Percentiles rank a stretch among this genome's conserved stretches.
These are phyloP conservation scores for Penicillium sp. DNA, from an alignment of 2,329 filamentous ascomycete genomes.

Conservation along the genomic window DNA sequence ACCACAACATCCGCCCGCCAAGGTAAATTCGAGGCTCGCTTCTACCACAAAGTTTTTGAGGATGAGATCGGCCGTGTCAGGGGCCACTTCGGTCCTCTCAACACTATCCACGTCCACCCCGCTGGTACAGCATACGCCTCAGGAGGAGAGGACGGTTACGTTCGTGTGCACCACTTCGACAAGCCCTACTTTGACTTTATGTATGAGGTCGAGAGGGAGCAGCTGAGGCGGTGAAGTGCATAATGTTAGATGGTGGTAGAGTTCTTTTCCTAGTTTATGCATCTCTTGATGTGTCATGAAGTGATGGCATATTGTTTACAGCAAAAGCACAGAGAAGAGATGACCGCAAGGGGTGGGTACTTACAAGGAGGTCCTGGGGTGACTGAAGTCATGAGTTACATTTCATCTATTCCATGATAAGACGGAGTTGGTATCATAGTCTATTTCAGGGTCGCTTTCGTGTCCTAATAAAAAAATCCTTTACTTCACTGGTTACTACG, in stretches of 20 bases:
- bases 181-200: conserved; percentile 98
- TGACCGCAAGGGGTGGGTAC: conserved; percentile 29
- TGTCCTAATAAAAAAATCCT: conserved; percentile 43
- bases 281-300: conserved; percentile 44
- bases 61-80: conserved; percentile 97
- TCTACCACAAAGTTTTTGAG: conserved; percentile 99
- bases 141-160: conserved; percentile 97
- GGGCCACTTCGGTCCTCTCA: conserved; percentile 95
- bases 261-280: conserved; percentile 32
- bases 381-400: conserved; percentile 40
- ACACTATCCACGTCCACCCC: conserved; percentile 94
- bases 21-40: conserved; percentile 98
- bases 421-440: conserved; percentile 45
- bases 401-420: conserved; percentile 46
- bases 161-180: conserved; percentile 97
- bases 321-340: conserved; percentile 30
- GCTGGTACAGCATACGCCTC: conserved; percentile 91
- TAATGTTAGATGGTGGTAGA: conserved; percentile 22
- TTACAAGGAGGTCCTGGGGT: conserved; percentile 34
- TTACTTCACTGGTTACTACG: conserved; percentile 21
- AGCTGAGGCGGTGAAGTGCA: conserved; percentile 49
- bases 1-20: conserved; percentile 91
- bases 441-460: conserved; percentile 33
- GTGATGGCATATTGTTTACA: conserved; percentile 30
- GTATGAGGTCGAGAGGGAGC: conserved; percentile 96